These are phyloP conservation scores for Amanita subjunquillea DNA, from an alignment of 768 basidiomycete genomes.

Conservation along the genomic window DNA sequence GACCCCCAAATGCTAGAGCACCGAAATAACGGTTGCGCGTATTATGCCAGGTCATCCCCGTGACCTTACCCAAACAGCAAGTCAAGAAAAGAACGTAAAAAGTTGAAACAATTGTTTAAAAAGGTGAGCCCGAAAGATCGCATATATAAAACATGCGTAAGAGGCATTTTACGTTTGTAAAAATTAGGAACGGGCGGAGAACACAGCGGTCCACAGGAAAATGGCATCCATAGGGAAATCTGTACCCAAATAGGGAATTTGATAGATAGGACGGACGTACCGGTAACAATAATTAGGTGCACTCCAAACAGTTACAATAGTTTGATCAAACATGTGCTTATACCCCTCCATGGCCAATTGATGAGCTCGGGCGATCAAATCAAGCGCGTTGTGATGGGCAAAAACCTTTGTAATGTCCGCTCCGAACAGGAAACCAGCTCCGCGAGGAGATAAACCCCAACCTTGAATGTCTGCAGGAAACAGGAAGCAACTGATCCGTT, in stretches of 20 bases:
- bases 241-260: slow-evolving; percentile 4
- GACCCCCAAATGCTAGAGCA: not conserved
- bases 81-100: not conserved
- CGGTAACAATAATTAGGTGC: slow-evolving; percentile 98
- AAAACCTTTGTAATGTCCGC: slow-evolving; percentile 86
- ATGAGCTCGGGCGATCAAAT: slow-evolving; percentile 93
- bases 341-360: slow-evolving; percentile 97
- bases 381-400: slow-evolving; percentile 84
- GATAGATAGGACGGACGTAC: slow-evolving; percentile 31
- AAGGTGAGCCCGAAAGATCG: not conserved
- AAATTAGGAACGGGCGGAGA: not conserved
- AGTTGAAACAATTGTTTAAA: not conserved
- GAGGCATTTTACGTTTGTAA: not conserved
- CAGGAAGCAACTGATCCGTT: not conserved
- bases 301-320: slow-evolving; percentile 96
- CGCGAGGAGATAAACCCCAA: slow-evolving; percentile 96
- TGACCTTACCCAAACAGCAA: not conserved
- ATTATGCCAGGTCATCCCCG: not conserved
- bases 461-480: slow-evolving; percentile 64
- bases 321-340: slow-evolving; percentile 93
- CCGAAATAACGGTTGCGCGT: not conserved
- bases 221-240: slow-evolving; percentile 3
- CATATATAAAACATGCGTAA: slow-evolving; percentile 2
- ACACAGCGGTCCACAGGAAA: not conserved
- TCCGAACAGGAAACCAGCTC: slow-evolving; percentile 93